These are phyloP conservation scores for Mycena sanguinolenta DNA, from an alignment of 768 basidiomycete genomes.

Conservation along the genomic window DNA sequence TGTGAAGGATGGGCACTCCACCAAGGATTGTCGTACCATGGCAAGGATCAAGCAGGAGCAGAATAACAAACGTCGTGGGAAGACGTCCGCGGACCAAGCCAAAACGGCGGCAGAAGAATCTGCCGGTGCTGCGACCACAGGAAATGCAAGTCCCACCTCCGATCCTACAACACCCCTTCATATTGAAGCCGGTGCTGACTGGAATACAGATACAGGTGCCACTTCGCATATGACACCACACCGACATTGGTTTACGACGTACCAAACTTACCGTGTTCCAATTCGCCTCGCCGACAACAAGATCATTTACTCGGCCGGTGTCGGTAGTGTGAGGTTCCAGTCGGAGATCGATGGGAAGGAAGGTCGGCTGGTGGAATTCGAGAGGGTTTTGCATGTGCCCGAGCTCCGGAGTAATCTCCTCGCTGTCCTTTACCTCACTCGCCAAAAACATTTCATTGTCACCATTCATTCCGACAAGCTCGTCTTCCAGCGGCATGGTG, in stretches of 20 bases:
- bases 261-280: slow-evolving; percentile 31
- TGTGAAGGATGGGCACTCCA: not conserved
- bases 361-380: slow-evolving; percentile 17
- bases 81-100: not conserved
- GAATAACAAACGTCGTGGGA: slow-evolving; percentile 1
- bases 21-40: slow-evolving; percentile 26
- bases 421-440: slow-evolving; percentile 32
- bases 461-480: not conserved
- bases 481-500: not conserved
- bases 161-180: not conserved
- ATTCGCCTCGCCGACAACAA: slow-evolving; percentile 42
- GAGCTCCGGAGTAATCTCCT: slow-evolving; percentile 29
- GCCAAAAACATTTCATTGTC: not conserved
- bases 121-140: not conserved
- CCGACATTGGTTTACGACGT: slow-evolving; percentile 41
- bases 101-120: slow-evolving; percentile 8
- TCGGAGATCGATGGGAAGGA: not conserved
- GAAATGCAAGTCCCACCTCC: slow-evolving; percentile 34
- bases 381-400: slow-evolving; percentile 35
- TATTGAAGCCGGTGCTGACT: slow-evolving; percentile 23
- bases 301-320: slow-evolving; percentile 40
- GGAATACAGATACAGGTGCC: too few relatives aligned
- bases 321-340: slow-evolving; percentile 20
- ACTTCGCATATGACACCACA: too few relatives aligned
- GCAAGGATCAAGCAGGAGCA: not conserved